These are phyloP conservation scores for Elaeagnus macrophylla DNA, from an alignment of 306 rosid species.

Conservation along the genomic window DNA sequence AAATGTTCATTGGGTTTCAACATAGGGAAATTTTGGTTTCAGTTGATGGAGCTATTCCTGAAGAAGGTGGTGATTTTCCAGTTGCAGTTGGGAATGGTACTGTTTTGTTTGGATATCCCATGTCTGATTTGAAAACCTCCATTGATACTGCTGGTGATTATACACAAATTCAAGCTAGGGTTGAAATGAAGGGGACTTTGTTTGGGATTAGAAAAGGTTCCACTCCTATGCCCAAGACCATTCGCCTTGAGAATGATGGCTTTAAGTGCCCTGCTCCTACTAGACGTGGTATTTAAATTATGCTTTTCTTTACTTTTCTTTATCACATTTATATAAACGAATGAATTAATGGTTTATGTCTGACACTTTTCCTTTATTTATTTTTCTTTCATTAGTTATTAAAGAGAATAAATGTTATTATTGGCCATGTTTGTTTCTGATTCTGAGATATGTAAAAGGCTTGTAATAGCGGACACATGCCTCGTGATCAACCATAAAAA, in stretches of 20 bases:
- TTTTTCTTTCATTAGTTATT: too few species aligned
- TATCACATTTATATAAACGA: too few species aligned
- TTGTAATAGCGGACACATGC: too few species aligned
- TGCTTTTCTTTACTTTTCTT: background rate
- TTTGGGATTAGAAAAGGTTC: slow-evolving; percentile 41
- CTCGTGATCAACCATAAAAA: too few species aligned
- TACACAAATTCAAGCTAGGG: slow-evolving; percentile 38
- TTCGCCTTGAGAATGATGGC: slow-evolving; percentile 61
- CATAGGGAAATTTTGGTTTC: slow-evolving; percentile 60
- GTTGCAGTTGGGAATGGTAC: slow-evolving; percentile 61
- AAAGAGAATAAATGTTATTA: too few species aligned
- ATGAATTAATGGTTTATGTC: too few species aligned
- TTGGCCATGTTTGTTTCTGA: too few species aligned
- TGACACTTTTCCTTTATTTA: too few species aligned
- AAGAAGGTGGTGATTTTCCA: slow-evolving; percentile 60
- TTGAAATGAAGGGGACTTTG: slow-evolving; percentile 41
- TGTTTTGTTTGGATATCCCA: slow-evolving; percentile 32
- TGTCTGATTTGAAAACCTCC: slow-evolving; percentile 54
- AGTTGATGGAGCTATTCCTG: slow-evolving; percentile 34
- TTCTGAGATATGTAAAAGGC: too few species aligned
- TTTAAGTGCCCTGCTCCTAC: slow-evolving; percentile 56
- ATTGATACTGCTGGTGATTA: slow-evolving; percentile 60
- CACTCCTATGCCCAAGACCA: slow-evolving; percentile 69
- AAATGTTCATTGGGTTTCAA: slow-evolving; percentile 67
- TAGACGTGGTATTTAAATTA: slow-evolving; percentile 27